A percentile compares a stretch with the other conserved stretches of the same genome.
Evolutionary conservation across 345 rosid species (phyloP).

Genomic region (Streptanthus diversifolius): DNA sequence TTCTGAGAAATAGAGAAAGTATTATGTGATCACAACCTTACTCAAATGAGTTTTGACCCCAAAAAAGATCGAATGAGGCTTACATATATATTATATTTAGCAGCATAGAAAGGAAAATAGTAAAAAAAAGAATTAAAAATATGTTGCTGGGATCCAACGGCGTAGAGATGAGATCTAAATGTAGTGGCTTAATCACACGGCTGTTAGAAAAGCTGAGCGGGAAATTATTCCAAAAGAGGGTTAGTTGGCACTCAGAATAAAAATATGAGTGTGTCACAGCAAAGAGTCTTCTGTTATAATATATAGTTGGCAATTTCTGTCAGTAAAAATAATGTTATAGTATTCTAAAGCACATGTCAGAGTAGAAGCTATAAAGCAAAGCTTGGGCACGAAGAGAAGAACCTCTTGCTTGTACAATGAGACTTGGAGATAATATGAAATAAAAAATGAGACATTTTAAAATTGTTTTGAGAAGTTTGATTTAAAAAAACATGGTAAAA

Average conservation of each 20-base stretch:
- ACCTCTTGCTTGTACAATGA: constrained; percentile 47
- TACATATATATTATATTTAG: neutral
- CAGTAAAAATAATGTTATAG: constrained; percentile 41
- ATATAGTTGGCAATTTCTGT: constrained; percentile 71
- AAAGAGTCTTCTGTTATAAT: constrained; percentile 55
- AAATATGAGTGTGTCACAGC: constrained; percentile 75
- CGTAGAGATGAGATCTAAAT: constrained; percentile 30
- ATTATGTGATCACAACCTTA: neutral
- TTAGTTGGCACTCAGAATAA: constrained; percentile 54
- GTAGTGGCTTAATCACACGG: constrained; percentile 37
- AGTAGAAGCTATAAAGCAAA: constrained; percentile 45
- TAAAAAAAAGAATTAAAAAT: constrained; percentile 12
- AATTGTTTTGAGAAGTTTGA: neutral
- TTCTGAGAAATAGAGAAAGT: constrained; percentile 2
- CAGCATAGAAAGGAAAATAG: neutral
- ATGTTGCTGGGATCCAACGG: constrained; percentile 35
- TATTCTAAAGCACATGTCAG: constrained; percentile 45
- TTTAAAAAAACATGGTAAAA: neutral
- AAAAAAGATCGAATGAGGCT: too few relatives aligned
- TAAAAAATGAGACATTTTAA: neutral
- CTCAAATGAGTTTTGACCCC: neutral
- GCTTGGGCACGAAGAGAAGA: constrained; percentile 78
- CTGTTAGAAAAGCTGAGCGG: constrained; percentile 28
- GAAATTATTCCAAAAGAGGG: constrained; percentile 38
- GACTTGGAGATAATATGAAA: constrained; percentile 13